Base-by-base conservation (phyloP, 208 protist genomes). In the Wallacemonas sp. region DNA sequence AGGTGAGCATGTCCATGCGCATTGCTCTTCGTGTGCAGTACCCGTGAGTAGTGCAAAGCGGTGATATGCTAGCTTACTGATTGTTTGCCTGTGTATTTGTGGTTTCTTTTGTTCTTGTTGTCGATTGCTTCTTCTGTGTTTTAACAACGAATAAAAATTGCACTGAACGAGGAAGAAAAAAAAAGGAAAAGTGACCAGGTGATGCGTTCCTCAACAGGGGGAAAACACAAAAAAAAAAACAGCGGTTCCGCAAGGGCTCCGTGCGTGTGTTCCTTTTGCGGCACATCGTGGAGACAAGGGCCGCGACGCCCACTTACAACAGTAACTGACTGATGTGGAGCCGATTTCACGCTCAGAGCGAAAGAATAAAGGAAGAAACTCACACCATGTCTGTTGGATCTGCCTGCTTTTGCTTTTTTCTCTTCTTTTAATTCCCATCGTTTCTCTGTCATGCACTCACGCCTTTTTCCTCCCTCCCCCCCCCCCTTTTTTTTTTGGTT, bases 171-270 rank as follows among this genome's bases (percentile, higher is more conserved):
- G 12, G 22, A 27, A 28, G 11, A 27, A 42, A n/a, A 19, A 30
- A 62, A 30, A 62, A n/a, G 55, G 38, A 41, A 39, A 24, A 27
- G 21, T 47, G 49, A 15, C 15, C 26, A 26, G 11, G 4, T 30
- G n/a, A n/a, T n/a, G n/a, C n/a, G n/a, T n/a, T n/a, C n/a, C n/a
- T n/a, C n/a, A n/a, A n/a, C n/a, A n/a, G n/a, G 17, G 17, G 6
- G 33, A 2, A 55, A 22, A 55, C 2, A 63, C 44, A 49, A 45
- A 63, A 63, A 63, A 30, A 47, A 33, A 21, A 47, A 49, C n/a
- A 45, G 17, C 24, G 26, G 9, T 55, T n/a, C n/a, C n/a, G n/a
- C n/a, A n/a, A n/a, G n/a, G n/a, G n/a, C n/a, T n/a, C n/a, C n/a
- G n/a, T n/a, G n/a, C n/a, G n/a, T n/a, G n/a, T n/a, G n/a, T n/a